phyloP scores from a whole-genome alignment of 106 monocot species.

The Triglochin maritima region DNA sequence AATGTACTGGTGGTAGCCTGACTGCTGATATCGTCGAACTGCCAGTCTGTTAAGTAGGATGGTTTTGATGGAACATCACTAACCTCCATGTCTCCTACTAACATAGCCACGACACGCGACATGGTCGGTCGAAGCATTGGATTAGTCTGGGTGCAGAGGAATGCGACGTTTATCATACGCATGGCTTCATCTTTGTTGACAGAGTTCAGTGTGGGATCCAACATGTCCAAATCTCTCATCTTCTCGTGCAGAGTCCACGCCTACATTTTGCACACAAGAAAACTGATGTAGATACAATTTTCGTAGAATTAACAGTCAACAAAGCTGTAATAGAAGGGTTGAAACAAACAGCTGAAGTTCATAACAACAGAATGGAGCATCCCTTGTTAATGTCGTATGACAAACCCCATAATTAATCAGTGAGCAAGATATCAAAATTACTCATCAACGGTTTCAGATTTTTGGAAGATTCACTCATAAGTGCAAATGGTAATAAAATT shows the following conservation, averaged over 20 bases:
- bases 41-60: constrained; percentile 67
- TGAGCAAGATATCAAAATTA: no score
- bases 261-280: neutral
- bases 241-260: constrained; percentile 21
- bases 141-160: constrained; percentile 78
- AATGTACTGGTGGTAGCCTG: neutral
- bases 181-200: constrained; percentile 12
- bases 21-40: constrained; percentile 35
- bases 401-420: no score
- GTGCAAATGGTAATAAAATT: no score
- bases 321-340: no score
- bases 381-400: no score
- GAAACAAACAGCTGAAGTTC: no score
- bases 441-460: no score
- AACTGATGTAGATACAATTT: no score
- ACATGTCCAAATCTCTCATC: constrained; percentile 10
- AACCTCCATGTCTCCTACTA: constrained; percentile 52
- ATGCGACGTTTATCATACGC: constrained; percentile 32
- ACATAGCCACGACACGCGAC: constrained; percentile 82
- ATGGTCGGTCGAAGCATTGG: constrained; percentile 57
- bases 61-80: constrained; percentile 39
- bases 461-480: no score
- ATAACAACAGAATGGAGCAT: no score
- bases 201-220: constrained; percentile 5
- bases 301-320: no score